These are phyloP conservation scores for Lolium perenne DNA, from an alignment of 176 grass and related monocot genomes.

Conservation along the genomic window DNA sequence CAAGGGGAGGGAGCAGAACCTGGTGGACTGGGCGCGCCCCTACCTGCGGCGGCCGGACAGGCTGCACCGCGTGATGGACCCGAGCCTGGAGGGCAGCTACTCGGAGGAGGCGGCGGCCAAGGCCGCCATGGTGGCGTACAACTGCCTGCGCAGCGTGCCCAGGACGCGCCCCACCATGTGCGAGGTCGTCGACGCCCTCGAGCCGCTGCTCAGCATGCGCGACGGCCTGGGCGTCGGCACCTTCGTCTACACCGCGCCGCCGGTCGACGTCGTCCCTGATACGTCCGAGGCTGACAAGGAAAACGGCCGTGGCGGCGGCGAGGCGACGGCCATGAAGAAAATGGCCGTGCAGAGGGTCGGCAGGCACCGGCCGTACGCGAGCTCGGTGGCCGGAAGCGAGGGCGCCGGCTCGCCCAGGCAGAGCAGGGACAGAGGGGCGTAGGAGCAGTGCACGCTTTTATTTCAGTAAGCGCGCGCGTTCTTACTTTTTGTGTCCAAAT, in stretches of 20 bases:
- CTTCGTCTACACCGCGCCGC: conserved; percentile 46
- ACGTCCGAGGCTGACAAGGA: neutral
- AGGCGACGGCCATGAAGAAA: conserved; percentile 2
- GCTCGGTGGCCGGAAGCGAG: conserved; percentile 41
- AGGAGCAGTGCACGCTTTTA: too few species aligned
- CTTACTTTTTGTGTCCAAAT: neutral
- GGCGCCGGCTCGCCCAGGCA: conserved; percentile 27
- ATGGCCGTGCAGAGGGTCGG: neutral
- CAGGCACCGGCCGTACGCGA: conserved; percentile 32
- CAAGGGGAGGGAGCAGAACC: conserved; percentile 55
- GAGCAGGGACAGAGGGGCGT: conserved; percentile 50
- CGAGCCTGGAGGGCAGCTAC: conserved; percentile 61
- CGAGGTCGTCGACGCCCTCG: conserved; percentile 61
- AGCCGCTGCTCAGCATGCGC: conserved; percentile 48
- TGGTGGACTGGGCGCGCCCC: conserved; percentile 60
- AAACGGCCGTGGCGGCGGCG: neutral
- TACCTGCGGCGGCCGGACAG: conserved; percentile 54
- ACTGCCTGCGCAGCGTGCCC: conserved; percentile 57
- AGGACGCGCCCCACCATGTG: conserved; percentile 63
- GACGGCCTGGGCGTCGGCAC: conserved; percentile 42
- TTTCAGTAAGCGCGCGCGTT: neutral
- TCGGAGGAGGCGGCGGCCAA: conserved; percentile 41
- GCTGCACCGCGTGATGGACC: conserved; percentile 69
- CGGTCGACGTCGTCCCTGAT: neutral
- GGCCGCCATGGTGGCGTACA: conserved; percentile 54